These are phyloP conservation scores for Ziziphus jujuba DNA, from an alignment of 306 rosid genomes.

Conservation along the genomic window DNA sequence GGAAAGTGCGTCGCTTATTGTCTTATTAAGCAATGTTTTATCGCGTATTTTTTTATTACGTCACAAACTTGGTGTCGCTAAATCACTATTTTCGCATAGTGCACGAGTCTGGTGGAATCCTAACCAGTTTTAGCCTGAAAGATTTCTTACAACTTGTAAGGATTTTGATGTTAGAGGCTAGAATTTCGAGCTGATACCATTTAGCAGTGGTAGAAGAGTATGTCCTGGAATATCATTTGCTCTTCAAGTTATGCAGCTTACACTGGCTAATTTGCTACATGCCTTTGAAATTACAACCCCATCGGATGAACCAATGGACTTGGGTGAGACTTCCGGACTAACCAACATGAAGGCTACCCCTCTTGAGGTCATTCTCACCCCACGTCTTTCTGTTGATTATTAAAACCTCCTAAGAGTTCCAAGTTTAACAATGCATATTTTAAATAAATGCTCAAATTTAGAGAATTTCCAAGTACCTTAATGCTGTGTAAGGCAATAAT, in stretches of 20 bases:
- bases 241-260: conserved; percentile 5
- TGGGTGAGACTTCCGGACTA: conserved; percentile 10
- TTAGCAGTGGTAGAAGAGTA: conserved; percentile 19
- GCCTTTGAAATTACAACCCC: conserved; percentile 14
- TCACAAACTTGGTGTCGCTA: too few species aligned
- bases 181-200: conserved; percentile 15
- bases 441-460: too few species aligned
- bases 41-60: too few species aligned
- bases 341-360: conserved; percentile 20
- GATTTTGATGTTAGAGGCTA: conserved; percentile 10
- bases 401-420: too few species aligned
- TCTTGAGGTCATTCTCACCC: conserved; percentile 17
- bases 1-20: too few species aligned
- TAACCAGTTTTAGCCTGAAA: conserved; percentile 9
- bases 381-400: too few species aligned
- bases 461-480: too few species aligned
- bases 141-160: neutral
- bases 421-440: too few species aligned
- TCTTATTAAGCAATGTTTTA: too few species aligned
- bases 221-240: conserved; percentile 14
- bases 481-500: too few species aligned
- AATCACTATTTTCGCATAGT: too few species aligned
- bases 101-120: conserved; percentile 18
- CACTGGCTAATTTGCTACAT: conserved; percentile 1
- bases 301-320: conserved; percentile 13